These are phyloP conservation scores for Penicillium argentinense DNA, from an alignment of 495 filamentous ascomycete genomes.

Conservation along the genomic window DNA sequence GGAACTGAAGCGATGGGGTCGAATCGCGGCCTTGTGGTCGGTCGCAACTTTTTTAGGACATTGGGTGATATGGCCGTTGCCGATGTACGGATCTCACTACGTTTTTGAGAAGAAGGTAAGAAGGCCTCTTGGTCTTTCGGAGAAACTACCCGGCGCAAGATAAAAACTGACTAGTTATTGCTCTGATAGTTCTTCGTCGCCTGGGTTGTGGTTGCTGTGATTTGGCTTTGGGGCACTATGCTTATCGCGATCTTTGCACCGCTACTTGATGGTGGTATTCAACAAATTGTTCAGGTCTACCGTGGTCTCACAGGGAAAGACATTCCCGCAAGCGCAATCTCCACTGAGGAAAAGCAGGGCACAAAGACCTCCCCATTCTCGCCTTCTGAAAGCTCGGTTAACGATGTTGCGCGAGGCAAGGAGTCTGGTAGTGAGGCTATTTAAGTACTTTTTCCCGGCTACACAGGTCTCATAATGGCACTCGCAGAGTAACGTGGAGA, in stretches of 20 bases:
- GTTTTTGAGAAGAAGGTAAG: conserved; percentile 33
- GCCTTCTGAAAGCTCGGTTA: conserved; percentile 15
- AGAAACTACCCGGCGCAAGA: not conserved
- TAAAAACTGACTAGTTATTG: too few species aligned
- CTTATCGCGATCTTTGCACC: conserved; percentile 37
- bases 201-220: conserved; percentile 73
- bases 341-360: not conserved
- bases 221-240: conserved; percentile 64
- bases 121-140: not conserved
- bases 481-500: too few species aligned
- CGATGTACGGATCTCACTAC: conserved; percentile 42
- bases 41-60: conserved; percentile 38
- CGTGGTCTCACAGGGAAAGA: conserved; percentile 7
- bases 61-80: conserved; percentile 42
- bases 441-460: not conserved
- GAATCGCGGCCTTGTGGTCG: conserved; percentile 39
- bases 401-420: conserved; percentile 1
- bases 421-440: not conserved
- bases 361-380: conserved; percentile 9
- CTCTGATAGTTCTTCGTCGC: conserved; percentile 65
- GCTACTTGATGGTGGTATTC: conserved; percentile 32
- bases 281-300: conserved; percentile 29
- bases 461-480: too few species aligned
- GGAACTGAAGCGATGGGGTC: conserved; percentile 37
- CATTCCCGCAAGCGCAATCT: not conserved